Conservation (phyloP, 192 early-diverging fungal species). For the Spizellomyces sp. region DNA sequence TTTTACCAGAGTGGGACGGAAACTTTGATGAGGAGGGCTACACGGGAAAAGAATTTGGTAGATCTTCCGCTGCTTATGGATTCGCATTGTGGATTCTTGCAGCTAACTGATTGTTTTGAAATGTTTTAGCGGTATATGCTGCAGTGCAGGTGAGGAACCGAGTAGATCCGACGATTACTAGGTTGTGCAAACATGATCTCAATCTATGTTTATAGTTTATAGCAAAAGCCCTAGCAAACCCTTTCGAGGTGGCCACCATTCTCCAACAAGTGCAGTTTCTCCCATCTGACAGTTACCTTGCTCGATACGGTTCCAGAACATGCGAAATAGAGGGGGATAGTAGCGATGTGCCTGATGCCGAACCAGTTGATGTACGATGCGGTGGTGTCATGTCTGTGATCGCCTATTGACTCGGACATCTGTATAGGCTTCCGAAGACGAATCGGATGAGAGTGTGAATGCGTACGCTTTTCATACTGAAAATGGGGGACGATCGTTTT, state of each 20-base stretch:
- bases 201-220: conserved; percentile 9
- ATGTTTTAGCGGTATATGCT: conserved; percentile 18
- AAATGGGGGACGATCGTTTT: not conserved
- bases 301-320: conserved; percentile 6
- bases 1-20: conserved; percentile 7
- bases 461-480: too few species aligned
- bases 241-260: conserved; percentile 39
- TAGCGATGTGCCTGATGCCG: not conserved
- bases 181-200: not conserved
- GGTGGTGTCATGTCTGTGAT: too few species aligned
- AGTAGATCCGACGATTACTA: not conserved
- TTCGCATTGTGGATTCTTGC: not conserved
- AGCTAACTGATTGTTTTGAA: not conserved
- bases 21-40: conserved; percentile 4
- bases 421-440: too few species aligned
- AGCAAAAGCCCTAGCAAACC: conserved; percentile 25
- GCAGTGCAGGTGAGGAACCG: conserved; percentile 16
- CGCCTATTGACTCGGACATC: too few species aligned
- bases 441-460: too few species aligned
- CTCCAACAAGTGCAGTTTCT: conserved; percentile 43
- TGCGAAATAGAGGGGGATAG: not conserved
- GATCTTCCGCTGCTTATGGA: not conserved
- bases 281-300: conserved; percentile 37
- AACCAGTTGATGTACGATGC: not conserved
- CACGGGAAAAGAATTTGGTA: not conserved